Base-by-base conservation (phyloP, 441 rosid species). In the Sinapis alba region DNA sequence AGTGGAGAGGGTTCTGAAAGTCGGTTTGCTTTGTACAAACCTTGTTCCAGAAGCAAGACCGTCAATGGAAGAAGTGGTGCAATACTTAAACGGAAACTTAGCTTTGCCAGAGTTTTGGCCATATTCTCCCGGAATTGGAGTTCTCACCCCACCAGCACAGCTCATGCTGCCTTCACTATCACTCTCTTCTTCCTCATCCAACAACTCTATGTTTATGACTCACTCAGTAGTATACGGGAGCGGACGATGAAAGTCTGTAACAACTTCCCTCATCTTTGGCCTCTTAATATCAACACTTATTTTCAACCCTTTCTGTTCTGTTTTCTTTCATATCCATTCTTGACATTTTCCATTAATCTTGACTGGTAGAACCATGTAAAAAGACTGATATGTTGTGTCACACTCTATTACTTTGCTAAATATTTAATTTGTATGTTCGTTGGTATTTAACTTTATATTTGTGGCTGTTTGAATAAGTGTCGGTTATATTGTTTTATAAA, bases 1-100 rank as follows among this genome's bases (percentile, higher is more conserved):
- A 69, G 58, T 53, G 1, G 79, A 45, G 76, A 58, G 70, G 63
- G 56, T 75, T 19, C 21, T 75, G 69, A 75, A 65, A 73, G 67
- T 85, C 12, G 69, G 73, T 12, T 81, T 90, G 7, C 84, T 89
- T 27, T 87, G 89, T 13, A 76, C 90, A 0, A 70, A 63, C n/a
- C 81, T 80, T 58, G 81, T 79, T 10, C 79, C 86, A 64, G 84
- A 86, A 24, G 74, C 84, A 11, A 82, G 82, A 34, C 83, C 89
- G 8, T 70, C 78, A 3, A 28, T 12, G 75, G 72, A 18, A 56
- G 28, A 24, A 19, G 20, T 24, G 65, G 82, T 28, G 82, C 70
- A 47, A 7, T 76, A 69, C 79, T 57, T 76, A 54, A 76, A 56
- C 65, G 7, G n/a, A 12, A 54, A 76, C 75, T 5, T 76, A 28